Base-by-base conservation (phyloP, 2,329 filamentous ascomycete genomes). In the Colletotrichum sp. region DNA sequence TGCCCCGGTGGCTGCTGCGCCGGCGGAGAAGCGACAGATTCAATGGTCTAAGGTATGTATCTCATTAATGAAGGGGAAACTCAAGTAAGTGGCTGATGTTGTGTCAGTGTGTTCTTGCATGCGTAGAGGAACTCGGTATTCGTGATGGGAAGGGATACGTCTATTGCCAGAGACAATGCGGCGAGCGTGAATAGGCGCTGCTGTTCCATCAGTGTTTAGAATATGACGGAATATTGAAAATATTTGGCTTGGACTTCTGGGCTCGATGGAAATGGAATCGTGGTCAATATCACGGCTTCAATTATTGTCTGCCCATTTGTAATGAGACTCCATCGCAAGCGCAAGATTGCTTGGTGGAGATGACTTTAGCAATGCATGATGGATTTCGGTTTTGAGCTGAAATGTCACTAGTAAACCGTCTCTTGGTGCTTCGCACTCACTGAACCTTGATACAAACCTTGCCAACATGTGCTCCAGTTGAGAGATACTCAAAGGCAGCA, bases 361-460 rank as follows among this genome's bases (percentile, higher is more conserved):
- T 38, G 2, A 9, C 16, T 38, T 38, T 38, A 18, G 3, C 16
- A 38, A 48, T 21, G 6, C 9, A 21, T 48, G 18, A 8, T 21
- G 10, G 9, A 13, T 48, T 21, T n/a, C 18, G 9, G 9, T 13
- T 48, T 48, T 48, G n/a, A 18, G 3, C 24, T 28, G 1, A 15
- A 28, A 10, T 57, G 24, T 57, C 24, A 24, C n/a, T 13, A 57
- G 24, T 24, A 48, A 48, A n/a, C 18, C 4, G n/a, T 28, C 24
- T 24, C n/a, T 28, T 21, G 18, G 6, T 32, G 58, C 32, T 38
- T 12, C n/a, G 18, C 6, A 12, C 26, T 61, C 21, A 64, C 30
- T 36, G 32, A 18, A 70, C 28, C 18, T 64, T 81, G 60, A 82
- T 84, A 67, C 82, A 83, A 6, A 85, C 79, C 73, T 86, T 87